A percentile compares a stretch with the other conserved stretches of the same genome.
Conservation (phyloP, 352 stramenopile genomes). For the Pythium aquatile region DNA sequence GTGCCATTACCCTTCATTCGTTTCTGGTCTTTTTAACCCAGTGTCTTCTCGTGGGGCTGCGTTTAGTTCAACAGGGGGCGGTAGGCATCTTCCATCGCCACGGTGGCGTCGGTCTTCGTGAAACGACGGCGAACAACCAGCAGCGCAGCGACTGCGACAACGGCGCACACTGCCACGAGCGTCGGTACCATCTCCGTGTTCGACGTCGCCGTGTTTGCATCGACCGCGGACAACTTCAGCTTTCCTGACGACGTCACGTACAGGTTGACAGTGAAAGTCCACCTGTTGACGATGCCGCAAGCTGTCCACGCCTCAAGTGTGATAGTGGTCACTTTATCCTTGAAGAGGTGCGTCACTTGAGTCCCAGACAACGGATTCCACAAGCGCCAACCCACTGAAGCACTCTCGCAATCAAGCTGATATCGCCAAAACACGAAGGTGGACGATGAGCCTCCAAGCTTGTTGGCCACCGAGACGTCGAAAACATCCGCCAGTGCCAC, state of each 20-base stretch:
- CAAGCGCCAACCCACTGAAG: not conserved
- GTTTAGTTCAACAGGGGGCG: not conserved
- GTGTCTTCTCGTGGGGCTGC: too few relatives aligned
- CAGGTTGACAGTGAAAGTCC: slow-evolving; percentile 50
- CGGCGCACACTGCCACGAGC: not conserved
- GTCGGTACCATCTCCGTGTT: not conserved
- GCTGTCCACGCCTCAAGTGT: slow-evolving; percentile 59
- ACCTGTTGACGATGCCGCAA: slow-evolving; percentile 46
- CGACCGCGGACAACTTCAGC: slow-evolving; percentile 1
- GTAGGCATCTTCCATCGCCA: not conserved
- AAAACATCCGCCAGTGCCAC: slow-evolving; percentile 4
- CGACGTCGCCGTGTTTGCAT: not conserved
- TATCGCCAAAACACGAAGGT: slow-evolving; percentile 29
- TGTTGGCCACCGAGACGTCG: not conserved
- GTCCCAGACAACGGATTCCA: slow-evolving; percentile 16
- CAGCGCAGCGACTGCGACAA: not conserved
- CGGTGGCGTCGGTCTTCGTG: not conserved
- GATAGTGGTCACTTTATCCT: slow-evolving; percentile 4
- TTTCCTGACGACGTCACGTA: slow-evolving; percentile 25
- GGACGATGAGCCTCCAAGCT: not conserved
- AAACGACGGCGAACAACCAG: not conserved
- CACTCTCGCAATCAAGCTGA: slow-evolving; percentile 9
- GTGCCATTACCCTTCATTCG: too few relatives aligned
- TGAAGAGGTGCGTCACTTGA: slow-evolving; percentile 7
- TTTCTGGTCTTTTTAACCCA: too few relatives aligned